A percentile compares a stretch with the other conserved stretches of the same genome.
phyloP scores from a whole-genome alignment of 2,329 filamentous ascomycete genomes.

The Fusarium nurragi region DNA sequence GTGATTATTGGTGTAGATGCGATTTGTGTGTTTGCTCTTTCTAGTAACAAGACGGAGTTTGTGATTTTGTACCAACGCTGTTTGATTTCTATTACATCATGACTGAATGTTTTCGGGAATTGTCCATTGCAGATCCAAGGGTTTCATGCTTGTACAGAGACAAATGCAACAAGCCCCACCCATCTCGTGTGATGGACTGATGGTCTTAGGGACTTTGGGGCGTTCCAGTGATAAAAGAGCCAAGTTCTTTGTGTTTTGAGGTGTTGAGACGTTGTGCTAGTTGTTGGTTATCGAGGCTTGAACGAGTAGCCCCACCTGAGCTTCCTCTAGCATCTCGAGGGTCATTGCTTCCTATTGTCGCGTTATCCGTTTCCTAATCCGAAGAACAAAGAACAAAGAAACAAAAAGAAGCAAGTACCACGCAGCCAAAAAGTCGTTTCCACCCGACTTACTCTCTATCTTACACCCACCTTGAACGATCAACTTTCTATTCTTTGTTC shows the following conservation, averaged over 20 bases:
- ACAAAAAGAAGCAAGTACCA: background rate
- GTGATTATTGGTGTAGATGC: background rate
- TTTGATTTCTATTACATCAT: too few species aligned
- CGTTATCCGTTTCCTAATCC: background rate
- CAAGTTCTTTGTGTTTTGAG: background rate
- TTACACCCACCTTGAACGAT: background rate
- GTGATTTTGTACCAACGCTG: background rate
- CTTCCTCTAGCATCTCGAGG: background rate
- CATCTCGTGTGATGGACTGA: too few species aligned
- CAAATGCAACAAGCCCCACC: too few species aligned
- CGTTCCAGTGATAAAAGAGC: background rate
- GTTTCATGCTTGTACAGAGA: background rate
- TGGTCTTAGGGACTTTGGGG: too few species aligned
- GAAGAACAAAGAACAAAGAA: constrained; percentile 17
- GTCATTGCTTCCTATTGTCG: constrained; percentile 2
- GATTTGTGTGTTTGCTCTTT: background rate
- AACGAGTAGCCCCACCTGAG: background rate
- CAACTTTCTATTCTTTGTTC: background rate
- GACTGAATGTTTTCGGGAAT: too few species aligned
- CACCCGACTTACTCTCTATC: background rate
- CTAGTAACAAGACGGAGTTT: background rate
- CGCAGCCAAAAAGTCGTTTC: background rate
- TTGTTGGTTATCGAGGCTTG: constrained; percentile 6
- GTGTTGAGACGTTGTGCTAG: too few species aligned
- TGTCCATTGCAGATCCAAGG: background rate